Evolutionary conservation across 306 rosid genomes (phyloP), one percentile per base, ranked within the genome.

Genomic region (Arachis hypogaea): DNA sequence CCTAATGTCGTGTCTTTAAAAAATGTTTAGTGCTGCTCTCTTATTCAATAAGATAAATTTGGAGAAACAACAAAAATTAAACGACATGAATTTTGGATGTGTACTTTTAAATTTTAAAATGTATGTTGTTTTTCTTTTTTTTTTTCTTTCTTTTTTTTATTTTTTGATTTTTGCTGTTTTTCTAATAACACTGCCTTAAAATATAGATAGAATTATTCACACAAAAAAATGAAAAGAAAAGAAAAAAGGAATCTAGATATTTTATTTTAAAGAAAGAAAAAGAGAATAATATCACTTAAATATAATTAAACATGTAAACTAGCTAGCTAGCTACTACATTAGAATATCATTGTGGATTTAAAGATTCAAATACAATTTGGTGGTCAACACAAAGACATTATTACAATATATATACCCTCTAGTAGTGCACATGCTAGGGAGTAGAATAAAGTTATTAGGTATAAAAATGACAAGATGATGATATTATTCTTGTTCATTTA

Each of bases 401-500:
- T 82, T 69, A 46, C 77, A 18, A 83, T 18, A 83, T 60, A 81
- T 81, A 66, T 33, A 33, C 38, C 38, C 83, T 74, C 69, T 80
- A 10, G 22, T 68, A 77, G 55, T 77, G 43, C 60, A 68, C 47
- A 45, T 54, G 51, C 57, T 69, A 14, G 42, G 63, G 75, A 76
- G 68, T 66, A 69, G 87, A 85, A 82, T 82, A 82, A 85, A 78
- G 75, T 43, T 40, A 68, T 44, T 47, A 75, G 66, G 77, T 59
- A 66, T 18, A 72, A 74, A 74, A 87, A 74, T 33, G 52, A 47
- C 52, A 65, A 68, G 61, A 83, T 77, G 75, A 50, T 63, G 61
- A 83, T 77, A 72, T 45, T 63, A 84, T 87, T 87, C 86, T 56
- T 43, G 43, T 29, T 81, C 30, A 52, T 29, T 81, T 18, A 52